Base-by-base conservation (phyloP, 2,329 filamentous ascomycete species). In the Xylariaceae sp. region DNA sequence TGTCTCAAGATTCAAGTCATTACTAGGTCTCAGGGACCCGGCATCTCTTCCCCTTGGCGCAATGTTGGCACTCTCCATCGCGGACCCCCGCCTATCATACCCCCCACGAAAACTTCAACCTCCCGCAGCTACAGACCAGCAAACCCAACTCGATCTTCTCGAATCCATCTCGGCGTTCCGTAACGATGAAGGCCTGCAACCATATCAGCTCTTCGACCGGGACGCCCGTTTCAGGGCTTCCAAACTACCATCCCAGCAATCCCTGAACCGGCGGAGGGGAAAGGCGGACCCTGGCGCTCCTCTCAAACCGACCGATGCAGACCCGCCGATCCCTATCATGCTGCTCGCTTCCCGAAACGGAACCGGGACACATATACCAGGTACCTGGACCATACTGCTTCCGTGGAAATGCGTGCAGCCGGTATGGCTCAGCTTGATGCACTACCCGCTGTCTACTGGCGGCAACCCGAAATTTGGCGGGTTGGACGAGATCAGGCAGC, bases 391-490 rank as follows among this genome's bases (percentile, higher is more conserved):
- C 0, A 59, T 97, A 1, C 69, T 97, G 16, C 73, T 92, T 3
- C 92, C 92, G 0, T 96, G 90, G 88, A 88, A 86, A 57, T 95
- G 86, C 52, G 83, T 97, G 24, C 69, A 79, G 24, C 78, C 87
- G 0, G 70, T 96, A 21, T 98, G 92, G 92, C 83, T 90, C 52
- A 81, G 78, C 32, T 65, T 97, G 11, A 83, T 94, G 64, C 88
- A 88, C 56, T 88, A 82, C 43, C 86, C 87, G 0, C 70, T 94
- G 1, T 84, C 81, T 0, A 84, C 81, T 1, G 88, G 88, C 6
- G 82, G 83, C 0, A 94, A 88, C 43, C 84, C 87, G 2, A 74
- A 83, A 16, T 88, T 94, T 50, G 90, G 86, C 2, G 90, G 92
- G 0, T 55, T 96, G 21, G 73, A 86, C 31, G 85, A 98, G 61